phyloP scores from a whole-genome alignment of 805 yeast genomes.

The Yarrowia sp. region DNA sequence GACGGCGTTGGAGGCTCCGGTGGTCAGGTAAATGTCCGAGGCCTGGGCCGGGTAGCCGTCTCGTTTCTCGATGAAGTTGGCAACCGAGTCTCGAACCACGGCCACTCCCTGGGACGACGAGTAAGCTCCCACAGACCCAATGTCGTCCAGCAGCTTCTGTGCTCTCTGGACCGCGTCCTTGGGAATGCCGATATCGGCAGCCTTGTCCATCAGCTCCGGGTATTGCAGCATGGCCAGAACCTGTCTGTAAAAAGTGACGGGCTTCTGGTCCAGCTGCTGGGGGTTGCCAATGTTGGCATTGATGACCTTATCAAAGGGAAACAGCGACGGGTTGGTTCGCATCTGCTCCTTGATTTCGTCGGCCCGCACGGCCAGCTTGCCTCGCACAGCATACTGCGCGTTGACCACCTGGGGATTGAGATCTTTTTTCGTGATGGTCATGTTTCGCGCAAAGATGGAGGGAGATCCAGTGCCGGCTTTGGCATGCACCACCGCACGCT shows the following conservation, averaged over 20 bases:
- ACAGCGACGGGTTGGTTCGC: constrained; percentile 50
- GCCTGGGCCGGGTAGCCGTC: constrained; percentile 72
- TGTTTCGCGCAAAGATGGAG: neutral
- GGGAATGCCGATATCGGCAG: constrained; percentile 44
- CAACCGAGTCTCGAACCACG: constrained; percentile 69
- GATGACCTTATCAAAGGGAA: constrained; percentile 76
- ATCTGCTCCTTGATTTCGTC: constrained; percentile 70
- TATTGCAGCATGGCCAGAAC: constrained; percentile 82
- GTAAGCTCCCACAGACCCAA: constrained; percentile 91
- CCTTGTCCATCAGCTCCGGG: constrained; percentile 58
- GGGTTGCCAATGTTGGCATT: constrained; percentile 97
- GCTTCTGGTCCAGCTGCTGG: constrained; percentile 91
- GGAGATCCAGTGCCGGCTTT: too few relatives aligned
- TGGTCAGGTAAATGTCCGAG: constrained; percentile 74
- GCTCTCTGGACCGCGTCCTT: constrained; percentile 76
- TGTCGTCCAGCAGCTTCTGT: constrained; percentile 49
- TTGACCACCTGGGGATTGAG: constrained; percentile 70
- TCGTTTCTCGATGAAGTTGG: constrained; percentile 70
- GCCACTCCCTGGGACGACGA: constrained; percentile 88
- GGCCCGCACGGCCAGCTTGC: constrained; percentile 88
- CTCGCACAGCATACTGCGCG: constrained; percentile 96
- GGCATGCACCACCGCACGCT: neutral
- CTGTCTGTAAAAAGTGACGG: constrained; percentile 92
- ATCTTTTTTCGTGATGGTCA: constrained; percentile 38
- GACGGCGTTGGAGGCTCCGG: constrained; percentile 97